Evolutionary conservation across 257 asterid genomes (phyloP), one percentile per base, ranked within the genome.

Genomic region (Mentha longifolia): DNA sequence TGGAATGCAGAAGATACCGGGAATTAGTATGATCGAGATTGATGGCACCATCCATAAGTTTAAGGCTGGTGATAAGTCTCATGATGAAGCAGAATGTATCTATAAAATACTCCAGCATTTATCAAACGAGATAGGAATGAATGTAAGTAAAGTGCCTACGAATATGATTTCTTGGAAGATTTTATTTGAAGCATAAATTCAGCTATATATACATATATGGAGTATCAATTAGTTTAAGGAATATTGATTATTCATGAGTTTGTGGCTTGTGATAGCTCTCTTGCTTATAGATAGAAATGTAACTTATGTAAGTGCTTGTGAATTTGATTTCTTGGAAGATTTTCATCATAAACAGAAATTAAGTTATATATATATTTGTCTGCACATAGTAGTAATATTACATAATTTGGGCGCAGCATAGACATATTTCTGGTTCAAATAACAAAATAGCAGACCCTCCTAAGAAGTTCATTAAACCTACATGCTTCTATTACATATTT

Each of bases 31-130:
- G 3, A 74, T 89, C 42, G 93, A 89, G 81, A 56, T 89, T 49
- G 73, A 77, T 59, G 84, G 93, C 22, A 59, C 39, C 43, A 17
- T 83, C 70, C 80, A 80, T 42, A 86, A 82, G 73, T 92, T 92
- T 61, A 67, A 71, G 42, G 90, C 95, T 6, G 92, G 92, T 51
- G 93, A 92, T 74, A 85, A 57, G 77, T 82, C 93, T 9, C 95
- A 89, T 35, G 1, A 11, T 3, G 87, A 87, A 50, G 50, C 85
- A 42, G 78, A 79, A 19, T 42, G 50, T 17, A 81, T 89, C 14
- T 77, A 76, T 43, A 9, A 22, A 57, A 81, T 76, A 84, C 85
- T 92, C 46, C 74, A 84, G 30, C 31, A 46, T 62, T 68, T 87
- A 78, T 86, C 93, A 10, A 7, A 50, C 28, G 88, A 89, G 76